Percentiles rank a stretch among this genome's conserved stretches.
These are phyloP conservation scores for Cyclotella sp. DNA, from an alignment of 108 stramenopile species.

Conservation along the genomic window DNA sequence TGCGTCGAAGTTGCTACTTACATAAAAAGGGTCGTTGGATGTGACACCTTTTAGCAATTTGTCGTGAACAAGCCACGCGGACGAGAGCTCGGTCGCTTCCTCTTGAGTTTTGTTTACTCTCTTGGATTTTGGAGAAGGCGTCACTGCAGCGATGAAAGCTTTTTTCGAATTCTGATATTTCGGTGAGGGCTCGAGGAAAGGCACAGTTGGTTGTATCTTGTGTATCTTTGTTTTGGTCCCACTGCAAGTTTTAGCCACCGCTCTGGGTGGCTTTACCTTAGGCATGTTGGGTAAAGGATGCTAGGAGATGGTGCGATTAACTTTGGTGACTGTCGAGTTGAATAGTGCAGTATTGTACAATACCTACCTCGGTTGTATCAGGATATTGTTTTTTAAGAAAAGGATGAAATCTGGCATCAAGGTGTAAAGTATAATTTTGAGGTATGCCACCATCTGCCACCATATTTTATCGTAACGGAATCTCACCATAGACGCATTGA, in stretches of 20 bases:
- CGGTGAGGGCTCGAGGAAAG: conserved; percentile 1
- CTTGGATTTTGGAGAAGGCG: conserved; percentile 13
- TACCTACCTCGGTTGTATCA: too few species aligned
- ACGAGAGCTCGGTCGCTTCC: neutral
- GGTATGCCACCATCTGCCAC: too few species aligned
- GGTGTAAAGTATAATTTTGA: too few species aligned
- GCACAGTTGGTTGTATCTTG: neutral
- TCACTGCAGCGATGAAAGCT: neutral
- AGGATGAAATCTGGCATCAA: too few species aligned
- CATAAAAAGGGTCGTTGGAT: neutral
- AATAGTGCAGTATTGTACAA: too few species aligned
- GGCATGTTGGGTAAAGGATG: neutral
- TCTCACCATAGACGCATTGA: too few species aligned
- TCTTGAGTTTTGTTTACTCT: neutral
- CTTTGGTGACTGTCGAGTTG: too few species aligned
- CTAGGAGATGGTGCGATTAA: neutral
- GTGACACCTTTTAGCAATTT: neutral
- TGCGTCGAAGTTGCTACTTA: neutral
- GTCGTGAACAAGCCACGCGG: neutral
- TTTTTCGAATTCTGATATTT: neutral
- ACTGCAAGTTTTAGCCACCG: neutral
- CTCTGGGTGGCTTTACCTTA: neutral
- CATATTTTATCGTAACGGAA: too few species aligned
- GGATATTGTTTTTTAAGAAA: too few species aligned
- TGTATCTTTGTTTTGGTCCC: neutral